Evolutionary conservation across 1,284 basidiomycete species (phyloP).

Genomic region (Cutaneotrichosporon cavernicola): DNA sequence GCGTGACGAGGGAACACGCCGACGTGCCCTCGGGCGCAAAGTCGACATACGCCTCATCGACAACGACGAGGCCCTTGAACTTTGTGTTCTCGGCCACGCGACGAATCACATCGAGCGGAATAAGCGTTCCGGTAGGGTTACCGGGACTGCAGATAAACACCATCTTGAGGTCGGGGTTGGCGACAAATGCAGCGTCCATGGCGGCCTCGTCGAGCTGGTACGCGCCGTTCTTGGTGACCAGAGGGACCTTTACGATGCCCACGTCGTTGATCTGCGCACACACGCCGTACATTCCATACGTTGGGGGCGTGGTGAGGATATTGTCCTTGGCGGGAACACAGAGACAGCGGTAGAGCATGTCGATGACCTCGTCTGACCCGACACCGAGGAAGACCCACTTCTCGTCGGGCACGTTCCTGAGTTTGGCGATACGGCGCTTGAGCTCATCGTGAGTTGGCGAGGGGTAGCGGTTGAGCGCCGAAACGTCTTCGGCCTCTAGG

Average conservation of each 20-base stretch:
- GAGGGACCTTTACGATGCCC: conserved; percentile 73
- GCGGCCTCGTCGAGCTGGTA: conserved; percentile 76
- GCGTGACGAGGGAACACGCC: conserved; percentile 66
- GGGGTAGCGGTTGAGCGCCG: conserved; percentile 53
- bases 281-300: conserved; percentile 97
- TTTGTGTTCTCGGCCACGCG: conserved; percentile 73
- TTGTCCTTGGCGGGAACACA: conserved; percentile 78
- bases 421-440: conserved; percentile 69
- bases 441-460: conserved; percentile 62
- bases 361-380: conserved; percentile 95
- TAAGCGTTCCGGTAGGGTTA: conserved; percentile 89
- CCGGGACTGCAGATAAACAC: conserved; percentile 96
- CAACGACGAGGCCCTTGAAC: conserved; percentile 87
- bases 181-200: conserved; percentile 66
- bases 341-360: conserved; percentile 86
- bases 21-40: conserved; percentile 69
- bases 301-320: conserved; percentile 85
- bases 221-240: conserved; percentile 70
- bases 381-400: conserved; percentile 91
- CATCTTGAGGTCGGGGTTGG: conserved; percentile 77
- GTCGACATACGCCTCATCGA: conserved; percentile 98
- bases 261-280: conserved; percentile 95
- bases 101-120: conserved; percentile 69
- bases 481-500: conserved; percentile 40
- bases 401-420: conserved; percentile 66